Evolutionary conservation across 108 stramenopile genomes (phyloP), one percentile per base, ranked within the genome.

Genomic region (Epithemia pelagica): DNA sequence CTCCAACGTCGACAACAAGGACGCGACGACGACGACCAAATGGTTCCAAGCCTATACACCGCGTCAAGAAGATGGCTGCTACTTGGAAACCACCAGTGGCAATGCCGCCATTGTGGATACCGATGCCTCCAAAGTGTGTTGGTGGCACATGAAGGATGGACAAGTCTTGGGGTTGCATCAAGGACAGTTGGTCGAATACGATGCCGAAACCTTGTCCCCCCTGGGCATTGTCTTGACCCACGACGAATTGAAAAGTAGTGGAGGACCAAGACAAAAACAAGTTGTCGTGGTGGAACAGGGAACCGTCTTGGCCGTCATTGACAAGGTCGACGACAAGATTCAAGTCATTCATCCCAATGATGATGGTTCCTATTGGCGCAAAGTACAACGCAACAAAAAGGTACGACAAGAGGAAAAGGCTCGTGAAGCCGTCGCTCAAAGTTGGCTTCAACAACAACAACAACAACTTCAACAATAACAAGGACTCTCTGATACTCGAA

Each of bases 71-170:
- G 77, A 78, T 65, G 68, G 65, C 22, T 68, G 67, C 30, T 73
- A 69, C 58, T 30, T 78, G 26, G 78, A 80, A 52, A 78, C 76
- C 0, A 66, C 79, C 0, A 80, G 80, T 67, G 71, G 70, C 73
- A 83, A 78, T 58, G 73, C 87, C 27, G 67, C 56, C 37, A 5
- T 46, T 46, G 37, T 10, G 10, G 37, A 46, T 46, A 79, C 37
- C 37, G 37, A 65, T 86, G n/a, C n/a, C n/a, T 58, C 82, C 86
- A 61, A 29, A 7, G 27, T 31, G 81, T 85, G 84, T 28, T 98
- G 97, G 97, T 98, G 97, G 97, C 83, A 90, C 63, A 84, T 98
- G 91, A 76, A 73, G 30, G 82, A 87, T 66, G 95, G 95, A 8
- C 73, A 87, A 20, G 97, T 96, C 7, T 67, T 98, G 32, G 97